These are phyloP conservation scores for Didymella pomorum DNA, from an alignment of 2,329 filamentous ascomycete genomes.

Conservation along the genomic window DNA sequence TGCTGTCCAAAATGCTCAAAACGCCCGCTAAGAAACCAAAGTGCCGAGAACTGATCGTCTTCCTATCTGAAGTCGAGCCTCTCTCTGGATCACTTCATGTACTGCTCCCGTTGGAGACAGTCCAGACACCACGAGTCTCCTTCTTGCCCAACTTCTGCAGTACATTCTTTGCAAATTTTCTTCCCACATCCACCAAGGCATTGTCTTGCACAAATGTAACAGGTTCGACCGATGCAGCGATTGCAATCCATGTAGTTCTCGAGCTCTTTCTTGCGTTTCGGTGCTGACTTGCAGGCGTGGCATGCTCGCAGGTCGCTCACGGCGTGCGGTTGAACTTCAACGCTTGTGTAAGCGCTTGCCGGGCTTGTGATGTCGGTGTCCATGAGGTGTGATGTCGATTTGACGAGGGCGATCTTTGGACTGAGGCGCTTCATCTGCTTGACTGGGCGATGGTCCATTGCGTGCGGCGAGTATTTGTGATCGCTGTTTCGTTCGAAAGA, in stretches of 20 bases:
- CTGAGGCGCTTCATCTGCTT: slow-evolving; percentile 42
- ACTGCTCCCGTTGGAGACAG: slow-evolving; percentile 53
- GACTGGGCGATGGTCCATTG: slow-evolving; percentile 37
- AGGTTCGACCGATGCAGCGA: slow-evolving; percentile 68
- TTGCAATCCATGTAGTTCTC: slow-evolving; percentile 72
- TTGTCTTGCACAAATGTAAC: slow-evolving; percentile 72
- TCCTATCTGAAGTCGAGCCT: neutral
- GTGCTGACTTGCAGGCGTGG: slow-evolving; percentile 72
- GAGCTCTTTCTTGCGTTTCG: slow-evolving; percentile 70
- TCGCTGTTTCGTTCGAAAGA: slow-evolving; percentile 27
- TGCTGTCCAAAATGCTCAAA: slow-evolving; percentile 17
- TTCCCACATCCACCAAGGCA: slow-evolving; percentile 62
- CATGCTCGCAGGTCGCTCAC: slow-evolving; percentile 58
- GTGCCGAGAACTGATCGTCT: neutral
- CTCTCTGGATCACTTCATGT: slow-evolving; percentile 25
- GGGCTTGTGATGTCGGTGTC: slow-evolving; percentile 32
- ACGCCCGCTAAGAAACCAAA: slow-evolving; percentile 18
- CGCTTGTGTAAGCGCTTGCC: neutral
- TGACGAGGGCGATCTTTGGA: slow-evolving; percentile 35
- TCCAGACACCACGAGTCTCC: slow-evolving; percentile 73
- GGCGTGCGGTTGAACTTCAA: slow-evolving; percentile 13
- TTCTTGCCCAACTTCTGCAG: slow-evolving; percentile 69
- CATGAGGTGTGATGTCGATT: slow-evolving; percentile 46
- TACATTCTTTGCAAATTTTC: slow-evolving; percentile 72
- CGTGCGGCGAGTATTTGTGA: slow-evolving; percentile 20